Evolutionary conservation across 305 asterid genomes (phyloP), one percentile per base, ranked within the genome.

Genomic region (Fraxinus paxiana): DNA sequence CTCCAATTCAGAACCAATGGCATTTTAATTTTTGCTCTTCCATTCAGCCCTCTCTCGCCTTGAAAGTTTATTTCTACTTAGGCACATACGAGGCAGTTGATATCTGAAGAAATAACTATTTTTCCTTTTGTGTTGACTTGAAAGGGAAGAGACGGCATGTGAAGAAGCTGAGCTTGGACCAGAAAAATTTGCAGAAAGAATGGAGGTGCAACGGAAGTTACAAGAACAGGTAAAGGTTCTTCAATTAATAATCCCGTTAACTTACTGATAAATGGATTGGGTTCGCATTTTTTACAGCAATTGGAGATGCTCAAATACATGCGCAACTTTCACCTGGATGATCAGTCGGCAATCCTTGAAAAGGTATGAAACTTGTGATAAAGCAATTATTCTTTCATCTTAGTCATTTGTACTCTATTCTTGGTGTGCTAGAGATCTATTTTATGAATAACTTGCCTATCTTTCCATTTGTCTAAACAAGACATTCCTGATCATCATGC

Each of bases 91-190:
- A 67, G 22, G 18, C 75, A 0, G 22, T 69, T 6, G 35, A 69
- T 4, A 15, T 69, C 22, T 69, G 41, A 69, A 69, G 5, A 69
- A 69, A 13, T 31, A 69, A 69, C 75, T 30, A 31, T 5, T 69
- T 67, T 67, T 67, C 74, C 38, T 63, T 61, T 59, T 63, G 5
- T 26, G 73, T 28, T 83, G 73, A 73, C 80, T 87, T 84, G 85
- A 73, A 83, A 95, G 98, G 90, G 98, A 93, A 90, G 98, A 93
- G 90, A 84, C 87, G 81, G 97, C 92, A 79, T 95, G 98, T 88
- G 98, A 95, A 84, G 97, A 95, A 88, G 97, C 97, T 48, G 97
- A 95, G 84, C 97, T 95, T 74, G 98, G 98, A 59, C 91, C 97
- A 9, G 92, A 91, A 76, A 76, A 69, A 28, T 88, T 91, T 87